These are phyloP conservation scores for Phaeosphaeriaceae sp. DNA, from an alignment of 2,329 filamentous ascomycete species.

Conservation along the genomic window DNA sequence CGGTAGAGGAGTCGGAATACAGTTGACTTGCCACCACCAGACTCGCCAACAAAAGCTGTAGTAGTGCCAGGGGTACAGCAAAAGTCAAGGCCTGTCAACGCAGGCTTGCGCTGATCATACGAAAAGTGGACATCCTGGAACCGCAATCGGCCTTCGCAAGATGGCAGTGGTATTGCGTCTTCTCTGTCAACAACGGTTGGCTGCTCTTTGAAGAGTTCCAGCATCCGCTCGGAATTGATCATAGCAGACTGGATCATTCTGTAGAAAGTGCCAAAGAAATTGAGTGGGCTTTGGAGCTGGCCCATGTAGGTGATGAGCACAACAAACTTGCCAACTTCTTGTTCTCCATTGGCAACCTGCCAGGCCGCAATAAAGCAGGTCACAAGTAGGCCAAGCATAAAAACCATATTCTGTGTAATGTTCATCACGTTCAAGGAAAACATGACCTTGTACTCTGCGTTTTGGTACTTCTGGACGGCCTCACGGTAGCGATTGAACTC, in stretches of 20 bases:
- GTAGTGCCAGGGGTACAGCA: slow-evolving; percentile 88
- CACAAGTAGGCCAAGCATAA: slow-evolving; percentile 69
- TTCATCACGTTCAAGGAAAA: slow-evolving; percentile 66
- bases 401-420: slow-evolving; percentile 68
- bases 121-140: slow-evolving; percentile 91
- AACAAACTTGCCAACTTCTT: slow-evolving; percentile 71
- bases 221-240: slow-evolving; percentile 94
- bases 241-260: slow-evolving; percentile 93
- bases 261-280: slow-evolving; percentile 91
- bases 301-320: slow-evolving; percentile 76
- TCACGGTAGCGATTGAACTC: slow-evolving; percentile 65
- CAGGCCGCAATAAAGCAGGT: slow-evolving; percentile 73
- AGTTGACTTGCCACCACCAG: slow-evolving; percentile 95
- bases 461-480: slow-evolving; percentile 64
- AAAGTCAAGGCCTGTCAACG: slow-evolving; percentile 83
- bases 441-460: slow-evolving; percentile 63
- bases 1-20: slow-evolving; percentile 95
- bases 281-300: slow-evolving; percentile 72
- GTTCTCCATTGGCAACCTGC: slow-evolving; percentile 67
- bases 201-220: slow-evolving; percentile 95
- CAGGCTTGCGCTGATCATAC: slow-evolving; percentile 86
- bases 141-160: slow-evolving; percentile 79
- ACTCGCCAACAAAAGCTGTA: slow-evolving; percentile 94
- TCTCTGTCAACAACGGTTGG: slow-evolving; percentile 86
- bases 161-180: slow-evolving; percentile 65